Base-by-base conservation (phyloP, 2,329 filamentous ascomycete species). In the Fusarium sp. region DNA sequence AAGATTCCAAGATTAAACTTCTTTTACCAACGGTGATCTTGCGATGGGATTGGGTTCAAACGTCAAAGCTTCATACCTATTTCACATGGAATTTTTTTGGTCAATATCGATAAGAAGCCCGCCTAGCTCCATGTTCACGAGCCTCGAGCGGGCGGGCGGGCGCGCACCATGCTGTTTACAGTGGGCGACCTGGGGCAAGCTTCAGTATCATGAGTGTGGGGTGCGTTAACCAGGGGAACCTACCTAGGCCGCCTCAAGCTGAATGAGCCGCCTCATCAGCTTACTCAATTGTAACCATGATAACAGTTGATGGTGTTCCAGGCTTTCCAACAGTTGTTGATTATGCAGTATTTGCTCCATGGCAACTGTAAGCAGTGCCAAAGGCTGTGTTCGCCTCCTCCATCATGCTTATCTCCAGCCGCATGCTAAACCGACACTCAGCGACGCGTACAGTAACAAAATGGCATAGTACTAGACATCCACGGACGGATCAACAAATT, bases 121-220 rank as follows among this genome's bases (percentile, higher is more conserved):
- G 29, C 58, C 57, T 44, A 55, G 46, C 64, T 70, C 67, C 67
- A 68, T 68, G 68, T 58, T 70, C 56, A 57, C 54, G 42, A 58
- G 31, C 64, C 23, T 57, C 38, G 27, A 65, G 51, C 57, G 56
- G 63, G 59, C 53, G 57, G 38, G 38, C 38, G 18, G 38, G 18
- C 57, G 18, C 53, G 31, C 25, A 50, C 67, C 67, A 62, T 57
- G 42, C 61, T 58, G 46, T 61, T 68, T 58, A 58, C 59, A 51
- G 59, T 58, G 38, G 67, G 46, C 63, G 58, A 25, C 60, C 57
- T 51, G 68, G 67, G 64, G 68, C 61, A 68, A 55, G 61, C 61
- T 65, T 38, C 53, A 63, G 57, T 49, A 68, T 71, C 68, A 61
- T 62, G 65, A 71, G 64, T 70, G 64, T 70, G 68, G 68, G 68